Percentiles rank a stretch among this genome's conserved stretches.
phyloP scores from a whole-genome alignment of 2,329 filamentous ascomycete species.

The Diaporthe capsici region DNA sequence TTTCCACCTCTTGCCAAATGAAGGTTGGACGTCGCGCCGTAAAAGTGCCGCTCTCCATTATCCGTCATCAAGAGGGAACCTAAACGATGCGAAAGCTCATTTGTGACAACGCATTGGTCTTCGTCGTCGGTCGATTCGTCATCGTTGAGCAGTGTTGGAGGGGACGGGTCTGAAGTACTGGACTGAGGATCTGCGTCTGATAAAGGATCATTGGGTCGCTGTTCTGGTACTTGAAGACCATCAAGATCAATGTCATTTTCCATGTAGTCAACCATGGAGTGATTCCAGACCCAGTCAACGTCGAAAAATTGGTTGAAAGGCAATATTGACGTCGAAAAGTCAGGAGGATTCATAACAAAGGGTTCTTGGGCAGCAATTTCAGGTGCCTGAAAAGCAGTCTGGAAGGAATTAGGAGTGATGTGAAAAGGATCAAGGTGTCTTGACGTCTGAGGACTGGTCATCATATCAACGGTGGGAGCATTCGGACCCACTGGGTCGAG shows the following conservation, averaged over 20 bases:
- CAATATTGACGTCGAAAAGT: background rate
- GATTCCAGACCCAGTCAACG: conserved; percentile 16
- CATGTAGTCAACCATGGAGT: background rate
- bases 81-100: background rate
- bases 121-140: background rate
- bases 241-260: background rate
- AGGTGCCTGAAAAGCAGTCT: background rate
- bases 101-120: background rate
- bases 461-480: background rate
- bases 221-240: background rate
- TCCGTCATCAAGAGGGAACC: background rate
- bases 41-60: background rate
- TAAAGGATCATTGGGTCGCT: too few relatives aligned
- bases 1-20: background rate
- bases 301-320: conserved; percentile 5
- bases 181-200: background rate
- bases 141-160: background rate
- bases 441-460: background rate
- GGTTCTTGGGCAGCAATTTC: too few relatives aligned
- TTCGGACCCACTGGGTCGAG: too few relatives aligned
- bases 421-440: background rate
- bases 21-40: conserved; percentile 4
- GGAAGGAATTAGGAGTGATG: background rate
- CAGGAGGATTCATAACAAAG: background rate
- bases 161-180: background rate